Evolutionary conservation across 225 moss, liverwort and hornwort species (phyloP), one percentile per base, ranked within the genome.

Genomic region (Marchantia paleacea): DNA sequence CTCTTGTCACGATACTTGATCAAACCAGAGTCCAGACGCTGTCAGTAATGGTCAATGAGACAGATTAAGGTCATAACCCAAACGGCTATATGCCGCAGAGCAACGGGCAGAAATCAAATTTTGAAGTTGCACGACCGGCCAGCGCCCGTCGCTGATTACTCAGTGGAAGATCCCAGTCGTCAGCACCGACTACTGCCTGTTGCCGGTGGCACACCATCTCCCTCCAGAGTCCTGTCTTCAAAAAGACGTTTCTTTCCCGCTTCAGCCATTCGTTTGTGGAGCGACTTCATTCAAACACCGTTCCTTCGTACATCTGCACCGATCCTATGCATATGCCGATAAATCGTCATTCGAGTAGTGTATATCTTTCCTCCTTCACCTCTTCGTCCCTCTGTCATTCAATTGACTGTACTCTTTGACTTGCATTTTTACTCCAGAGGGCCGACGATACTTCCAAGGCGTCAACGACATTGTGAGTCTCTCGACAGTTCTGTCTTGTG

Each of bases 81-180:
- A 78, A 78, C 78, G 78, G 78, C 52, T 66, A 64, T 78, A 78
- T 78, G 64, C 51, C 51, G 9, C 19, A 3, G 19, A 51, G 49
- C 78, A 78, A 76, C 75, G 60, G 78, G 63, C 19, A 55, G 51
- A 78, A 66, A 25, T 78, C 64, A 52, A 78, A 65, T 10, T 64
- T 51, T 13, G 26, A 51, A 26, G 78, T n/a, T 12, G 29, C 10
- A 55, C 28, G 58, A 76, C 75, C 58, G 75, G 58, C 39, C 60
- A 76, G 54, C 65, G 15, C 0, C 54, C 24, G 63, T 65, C 51
- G 31, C 48, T 2, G n/a, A 28, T 10, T 25, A 25, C 58, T 18
- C 10, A 47, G 7, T 25, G 0, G 49, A 71, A 28, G 8, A 39
- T 39, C 39, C 39, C 5, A 39, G 39, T 39, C 26, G 16, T 30